Percentiles rank a stretch among this genome's conserved stretches.
phyloP scores from a whole-genome alignment of 2,329 filamentous ascomycete genomes.

The Blumeriella jaapii region DNA sequence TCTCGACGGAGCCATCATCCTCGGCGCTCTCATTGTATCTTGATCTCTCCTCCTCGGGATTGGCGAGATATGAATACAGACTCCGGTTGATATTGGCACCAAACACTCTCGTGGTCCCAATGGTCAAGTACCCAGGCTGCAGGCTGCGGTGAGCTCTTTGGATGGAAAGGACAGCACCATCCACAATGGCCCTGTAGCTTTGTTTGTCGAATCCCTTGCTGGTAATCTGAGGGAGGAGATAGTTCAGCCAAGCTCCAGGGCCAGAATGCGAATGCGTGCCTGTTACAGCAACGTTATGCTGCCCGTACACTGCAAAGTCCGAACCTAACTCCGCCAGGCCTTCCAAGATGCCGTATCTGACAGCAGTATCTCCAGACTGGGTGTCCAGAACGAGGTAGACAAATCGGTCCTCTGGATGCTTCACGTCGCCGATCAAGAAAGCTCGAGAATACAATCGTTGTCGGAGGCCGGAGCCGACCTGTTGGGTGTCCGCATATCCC shows the following conservation, averaged over 20 bases:
- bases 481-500: slow-evolving; percentile 79
- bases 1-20: slow-evolving; percentile 50
- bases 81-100: slow-evolving; percentile 85
- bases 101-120: slow-evolving; percentile 56
- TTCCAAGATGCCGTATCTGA: slow-evolving; percentile 77
- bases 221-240: slow-evolving; percentile 83
- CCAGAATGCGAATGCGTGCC: slow-evolving; percentile 91
- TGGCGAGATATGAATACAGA: slow-evolving; percentile 76
- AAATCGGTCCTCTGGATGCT: slow-evolving; percentile 58
- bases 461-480: slow-evolving; percentile 71
- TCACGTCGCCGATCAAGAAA: slow-evolving; percentile 69
- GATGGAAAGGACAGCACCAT: slow-evolving; percentile 74
- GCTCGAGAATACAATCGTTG: slow-evolving; percentile 82
- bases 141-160: slow-evolving; percentile 66
- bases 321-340: slow-evolving; percentile 56
- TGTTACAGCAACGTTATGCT: slow-evolving; percentile 77
- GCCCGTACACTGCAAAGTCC: slow-evolving; percentile 63
- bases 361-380: slow-evolving; percentile 77
- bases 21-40: slow-evolving; percentile 47
- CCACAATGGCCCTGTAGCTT: slow-evolving; percentile 80
- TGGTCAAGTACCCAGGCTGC: slow-evolving; percentile 51
- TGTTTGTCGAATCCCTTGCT: slow-evolving; percentile 76
- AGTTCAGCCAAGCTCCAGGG: slow-evolving; percentile 89
- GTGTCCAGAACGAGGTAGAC: slow-evolving; percentile 83
- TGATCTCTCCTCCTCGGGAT: slow-evolving; percentile 64